These are phyloP conservation scores for Agapanthus africanus DNA, from an alignment of 106 monocot species.

Conservation along the genomic window DNA sequence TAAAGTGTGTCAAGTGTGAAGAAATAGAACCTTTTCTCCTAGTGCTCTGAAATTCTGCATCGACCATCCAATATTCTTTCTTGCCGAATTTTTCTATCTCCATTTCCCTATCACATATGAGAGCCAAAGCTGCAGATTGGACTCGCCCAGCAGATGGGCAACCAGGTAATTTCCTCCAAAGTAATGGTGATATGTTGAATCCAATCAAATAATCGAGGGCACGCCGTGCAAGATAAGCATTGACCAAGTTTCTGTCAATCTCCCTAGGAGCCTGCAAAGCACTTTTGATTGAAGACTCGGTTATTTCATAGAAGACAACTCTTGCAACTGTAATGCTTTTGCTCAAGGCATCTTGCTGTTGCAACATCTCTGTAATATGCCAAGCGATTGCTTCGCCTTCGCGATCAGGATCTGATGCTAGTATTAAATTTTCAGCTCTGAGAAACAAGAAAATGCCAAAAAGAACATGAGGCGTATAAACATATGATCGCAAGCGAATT, in stretches of 20 bases:
- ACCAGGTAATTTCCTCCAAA: slow-evolving; percentile 92
- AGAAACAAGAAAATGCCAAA: slow-evolving; percentile 6
- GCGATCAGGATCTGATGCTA: slow-evolving; percentile 97
- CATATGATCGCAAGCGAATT: neutral
- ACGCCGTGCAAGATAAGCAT: slow-evolving; percentile 94
- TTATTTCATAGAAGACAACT: slow-evolving; percentile 97
- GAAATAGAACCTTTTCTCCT: slow-evolving; percentile 15
- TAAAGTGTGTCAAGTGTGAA: slow-evolving; percentile 55
- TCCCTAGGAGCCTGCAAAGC: slow-evolving; percentile 72
- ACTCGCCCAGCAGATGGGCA: slow-evolving; percentile 98
- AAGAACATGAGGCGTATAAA: neutral
- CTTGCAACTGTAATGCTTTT: slow-evolving; percentile 57
- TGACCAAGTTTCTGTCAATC: slow-evolving; percentile 76
- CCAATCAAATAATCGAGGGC: slow-evolving; percentile 97
- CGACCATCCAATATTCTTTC: slow-evolving; percentile 81
- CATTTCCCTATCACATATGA: slow-evolving; percentile 83
- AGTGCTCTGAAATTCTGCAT: slow-evolving; percentile 34
- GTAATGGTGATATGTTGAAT: slow-evolving; percentile 81
- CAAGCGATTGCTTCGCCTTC: slow-evolving; percentile 99
- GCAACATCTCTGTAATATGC: slow-evolving; percentile 91
- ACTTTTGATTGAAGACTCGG: slow-evolving; percentile 69
- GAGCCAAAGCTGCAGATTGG: slow-evolving; percentile 88
- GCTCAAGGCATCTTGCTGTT: slow-evolving; percentile 79
- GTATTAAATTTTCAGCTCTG: slow-evolving; percentile 86
- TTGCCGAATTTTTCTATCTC: slow-evolving; percentile 83